Base-by-base conservation (phyloP, 2,329 filamentous ascomycete species). In the Aspergillus fischeri region DNA sequence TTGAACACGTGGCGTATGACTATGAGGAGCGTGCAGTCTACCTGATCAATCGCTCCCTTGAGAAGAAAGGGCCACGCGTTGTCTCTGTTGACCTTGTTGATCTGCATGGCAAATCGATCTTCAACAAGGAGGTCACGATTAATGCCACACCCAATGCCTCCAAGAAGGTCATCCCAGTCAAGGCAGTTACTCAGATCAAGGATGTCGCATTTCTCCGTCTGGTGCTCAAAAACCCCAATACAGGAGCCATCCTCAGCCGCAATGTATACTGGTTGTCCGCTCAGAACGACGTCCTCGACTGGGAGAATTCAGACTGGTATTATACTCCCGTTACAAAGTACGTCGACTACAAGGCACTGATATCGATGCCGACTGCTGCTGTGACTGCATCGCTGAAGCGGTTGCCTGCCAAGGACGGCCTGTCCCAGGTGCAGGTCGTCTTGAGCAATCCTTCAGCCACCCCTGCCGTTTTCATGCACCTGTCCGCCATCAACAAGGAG, bases 181-280 rank as follows among this genome's bases (percentile, higher is more conserved):
- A 65, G 0, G 67, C 67, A 0, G 63, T 76, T 1, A 59, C 66
- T 3, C 67, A 70, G 0, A 66, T 77, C 5, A 69, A 73, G 0
- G 75, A 79, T 5, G 74, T 82, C 1, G 78, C 73, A 0, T 81
- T 87, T 38, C 64, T 87, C 3, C 77, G 80, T 1, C 72, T 87
- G 1, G 60, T 76, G 0, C 74, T 87, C 0, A 66, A 64, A 0
- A 73, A 80, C 29, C 57, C 59, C 0, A 52, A 54, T 1, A 61
- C 58, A 0, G 63, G 65, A 1, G 50, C 54, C 0, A 61, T 73
- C 0, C 61, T 86, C 2, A 85, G 81, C 59, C 76, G 82, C 1
- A 86, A 85, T 60, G 80, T 85, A 0, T 87, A 87, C 73, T 87
- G 84, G 83, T 61, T 87, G 0, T 65, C 80, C 1, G 66, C 70